Evolutionary conservation across 768 basidiomycete genomes (phyloP), one percentile per base, ranked within the genome.

Genomic region (Leccinum pellstonianum): DNA sequence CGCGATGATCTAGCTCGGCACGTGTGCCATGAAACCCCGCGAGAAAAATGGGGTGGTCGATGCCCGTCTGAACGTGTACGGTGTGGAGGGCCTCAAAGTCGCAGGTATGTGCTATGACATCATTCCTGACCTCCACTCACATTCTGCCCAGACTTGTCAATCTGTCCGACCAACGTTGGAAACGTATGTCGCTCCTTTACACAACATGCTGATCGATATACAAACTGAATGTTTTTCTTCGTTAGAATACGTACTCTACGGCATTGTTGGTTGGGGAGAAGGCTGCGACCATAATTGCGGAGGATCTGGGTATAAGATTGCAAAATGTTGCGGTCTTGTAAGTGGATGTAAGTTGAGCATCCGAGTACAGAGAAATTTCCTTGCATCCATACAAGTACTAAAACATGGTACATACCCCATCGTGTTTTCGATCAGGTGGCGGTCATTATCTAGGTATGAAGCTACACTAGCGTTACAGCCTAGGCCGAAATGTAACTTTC

Each of bases 1-100:
- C n/a, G 14, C 10, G 11, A 17, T 31, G 4, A 35, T 35, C 21
- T 52, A 52, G 52, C 52, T 52, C 3, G 52, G 86, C 33, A 88
- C 86, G 0, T 88, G 86, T 57, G 80, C 86, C 1, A 89, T 89
- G 87, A 87, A 87, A 35, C 52, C 53, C 17, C 62, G 37, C 12
- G 35, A 29, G 4, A 35, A 56, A 43, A 52, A 55, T 19, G 60
- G 64, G 8, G 64, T 65, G 10, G 60, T 65, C 3, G 57, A 66
- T 52, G 19, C 54, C 1, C 56, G 59, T 3, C 57, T 65, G 38
- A 62, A 65, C 10, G 64, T 66, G 35, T 62, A 65, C 23, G 60
- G 52, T 4, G 61, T 63, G 0, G 21, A 55, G 27, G 55, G 53
- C 5, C 57, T 66, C 21, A 65, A 65, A 41, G 55, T 65, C 12